A percentile compares a stretch with the other conserved stretches of the same genome.
Conservation (phyloP, 2,329 filamentous ascomycete genomes). For the Sporothrix mexicana region DNA sequence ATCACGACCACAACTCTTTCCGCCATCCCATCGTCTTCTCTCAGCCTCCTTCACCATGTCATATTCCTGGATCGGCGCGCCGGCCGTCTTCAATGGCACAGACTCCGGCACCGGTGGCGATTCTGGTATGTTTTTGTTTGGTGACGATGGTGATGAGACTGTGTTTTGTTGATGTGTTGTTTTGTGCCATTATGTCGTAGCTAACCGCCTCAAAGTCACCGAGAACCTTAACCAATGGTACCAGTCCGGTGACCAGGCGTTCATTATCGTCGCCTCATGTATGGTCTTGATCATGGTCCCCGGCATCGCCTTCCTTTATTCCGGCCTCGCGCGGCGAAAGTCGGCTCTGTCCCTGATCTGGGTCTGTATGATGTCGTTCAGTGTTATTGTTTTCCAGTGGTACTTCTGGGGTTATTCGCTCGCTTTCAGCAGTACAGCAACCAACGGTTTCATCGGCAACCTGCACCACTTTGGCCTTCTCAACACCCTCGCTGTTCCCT, state of each 20-base stretch:
- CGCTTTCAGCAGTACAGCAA: slow-evolving; percentile 81
- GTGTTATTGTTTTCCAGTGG: slow-evolving; percentile 95
- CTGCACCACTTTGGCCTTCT: slow-evolving; percentile 86
- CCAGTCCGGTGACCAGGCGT: slow-evolving; percentile 87
- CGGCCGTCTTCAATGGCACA: slow-evolving; percentile 67
- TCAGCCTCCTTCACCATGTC: slow-evolving; percentile 53
- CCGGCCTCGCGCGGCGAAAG: slow-evolving; percentile 94
- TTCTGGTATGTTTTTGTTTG: slow-evolving; percentile 68
- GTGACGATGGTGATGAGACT: not conserved
- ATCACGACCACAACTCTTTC: not conserved
- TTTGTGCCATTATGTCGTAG: not conserved
- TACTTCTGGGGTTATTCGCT: slow-evolving; percentile 99
- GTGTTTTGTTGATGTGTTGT: too few relatives aligned
- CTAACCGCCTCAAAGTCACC: slow-evolving; percentile 57
- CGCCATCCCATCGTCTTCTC: not conserved
- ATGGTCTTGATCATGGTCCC: slow-evolving; percentile 98
- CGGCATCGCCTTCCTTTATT: slow-evolving; percentile 96
- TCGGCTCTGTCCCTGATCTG: slow-evolving; percentile 96
- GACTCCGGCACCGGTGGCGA: slow-evolving; percentile 72
- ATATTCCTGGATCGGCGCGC: slow-evolving; percentile 64
- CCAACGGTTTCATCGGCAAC: slow-evolving; percentile 90
- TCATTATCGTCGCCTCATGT: slow-evolving; percentile 85
- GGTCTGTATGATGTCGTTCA: slow-evolving; percentile 93
- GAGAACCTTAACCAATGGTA: slow-evolving; percentile 98
- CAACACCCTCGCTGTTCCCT: slow-evolving; percentile 83